phyloP scores from a whole-genome alignment of 768 basidiomycete species.

The Mycena rebaudengoi region DNA sequence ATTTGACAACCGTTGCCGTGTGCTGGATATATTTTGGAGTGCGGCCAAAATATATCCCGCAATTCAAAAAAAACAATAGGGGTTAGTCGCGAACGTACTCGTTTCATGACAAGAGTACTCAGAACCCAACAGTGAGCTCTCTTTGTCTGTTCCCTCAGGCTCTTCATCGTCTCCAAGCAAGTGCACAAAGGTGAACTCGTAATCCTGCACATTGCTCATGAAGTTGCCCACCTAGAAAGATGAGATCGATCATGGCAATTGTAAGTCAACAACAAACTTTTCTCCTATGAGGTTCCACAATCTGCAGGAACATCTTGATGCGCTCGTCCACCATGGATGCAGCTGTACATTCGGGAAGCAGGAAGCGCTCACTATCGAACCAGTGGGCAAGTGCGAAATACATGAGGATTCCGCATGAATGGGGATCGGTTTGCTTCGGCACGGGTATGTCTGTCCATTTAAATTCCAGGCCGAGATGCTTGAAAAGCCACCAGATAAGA shows the following conservation, averaged over 20 bases:
- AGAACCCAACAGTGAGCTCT: background rate
- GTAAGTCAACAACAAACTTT: conserved; percentile 1
- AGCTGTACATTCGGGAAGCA: conserved; percentile 1
- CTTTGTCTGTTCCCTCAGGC: background rate
- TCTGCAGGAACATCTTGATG: conserved; percentile 8
- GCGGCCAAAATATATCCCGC: too few species aligned
- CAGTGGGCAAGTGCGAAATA: conserved; percentile 1
- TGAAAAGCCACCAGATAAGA: conserved; percentile 12
- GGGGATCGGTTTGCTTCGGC: conserved; percentile 1
- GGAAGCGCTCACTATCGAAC: background rate
- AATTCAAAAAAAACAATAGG: too few species aligned
- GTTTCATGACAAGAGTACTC: background rate
- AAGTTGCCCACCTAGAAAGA: background rate
- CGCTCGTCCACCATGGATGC: conserved; percentile 15
- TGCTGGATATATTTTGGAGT: too few species aligned
- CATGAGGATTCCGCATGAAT: conserved; percentile 9
- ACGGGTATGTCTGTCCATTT: conserved; percentile 10
- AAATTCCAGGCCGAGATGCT: conserved; percentile 7
- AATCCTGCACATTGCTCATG: background rate
- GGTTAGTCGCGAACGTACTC: too few species aligned
- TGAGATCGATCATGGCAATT: background rate
- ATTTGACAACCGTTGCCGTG: too few species aligned
- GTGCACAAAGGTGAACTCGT: conserved; percentile 6
- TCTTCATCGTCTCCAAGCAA: background rate
- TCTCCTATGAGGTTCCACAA: conserved; percentile 1